These are phyloP conservation scores for Aspergillus conjunctus DNA, from an alignment of 495 filamentous ascomycete species.

Conservation along the genomic window DNA sequence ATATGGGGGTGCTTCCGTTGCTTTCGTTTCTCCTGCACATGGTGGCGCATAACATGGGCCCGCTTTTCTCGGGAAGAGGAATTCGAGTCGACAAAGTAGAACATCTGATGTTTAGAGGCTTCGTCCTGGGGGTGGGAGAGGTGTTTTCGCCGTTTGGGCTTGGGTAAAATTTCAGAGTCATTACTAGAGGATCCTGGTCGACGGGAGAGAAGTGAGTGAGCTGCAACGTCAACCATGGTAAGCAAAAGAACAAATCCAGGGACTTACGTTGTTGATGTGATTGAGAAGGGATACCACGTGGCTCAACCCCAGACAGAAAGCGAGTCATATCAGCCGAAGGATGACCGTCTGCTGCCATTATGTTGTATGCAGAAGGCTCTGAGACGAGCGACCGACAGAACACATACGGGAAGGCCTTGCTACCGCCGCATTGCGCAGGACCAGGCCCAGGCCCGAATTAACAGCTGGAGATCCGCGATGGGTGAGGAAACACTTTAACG, in stretches of 20 bases:
- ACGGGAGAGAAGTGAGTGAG: slow-evolving; percentile 1
- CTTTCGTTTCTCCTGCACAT: slow-evolving; percentile 48
- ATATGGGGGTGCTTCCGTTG: slow-evolving; percentile 32
- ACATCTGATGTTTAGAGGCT: slow-evolving; percentile 36
- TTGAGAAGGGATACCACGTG: slow-evolving; percentile 13
- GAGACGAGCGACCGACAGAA: slow-evolving; percentile 19
- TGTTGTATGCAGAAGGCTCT: slow-evolving; percentile 10
- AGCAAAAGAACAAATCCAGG: not conserved
- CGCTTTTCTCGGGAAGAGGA: slow-evolving; percentile 50
- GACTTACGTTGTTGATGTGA: slow-evolving; percentile 22
- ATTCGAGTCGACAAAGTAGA: slow-evolving; percentile 50
- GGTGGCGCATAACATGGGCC: slow-evolving; percentile 54
- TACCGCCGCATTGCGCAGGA: slow-evolving; percentile 32
- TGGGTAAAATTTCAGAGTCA: slow-evolving; percentile 23
- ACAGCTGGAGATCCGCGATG: slow-evolving; percentile 30
- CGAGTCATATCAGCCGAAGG: slow-evolving; percentile 23
- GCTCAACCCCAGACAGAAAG: slow-evolving; percentile 11
- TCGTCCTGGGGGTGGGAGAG: slow-evolving; percentile 23
- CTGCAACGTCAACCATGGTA: slow-evolving; percentile 10
- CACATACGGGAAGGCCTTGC: slow-evolving; percentile 8
- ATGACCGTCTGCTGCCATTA: slow-evolving; percentile 35
- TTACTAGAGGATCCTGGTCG: slow-evolving; percentile 26
- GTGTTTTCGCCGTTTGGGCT: slow-evolving; percentile 32
- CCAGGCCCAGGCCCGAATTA: slow-evolving; percentile 23
- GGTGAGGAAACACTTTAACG: slow-evolving; percentile 16